Evolutionary conservation across 1,139 yeast species (phyloP).

Genomic region (Zhuliangozyma parablackwelliae): DNA sequence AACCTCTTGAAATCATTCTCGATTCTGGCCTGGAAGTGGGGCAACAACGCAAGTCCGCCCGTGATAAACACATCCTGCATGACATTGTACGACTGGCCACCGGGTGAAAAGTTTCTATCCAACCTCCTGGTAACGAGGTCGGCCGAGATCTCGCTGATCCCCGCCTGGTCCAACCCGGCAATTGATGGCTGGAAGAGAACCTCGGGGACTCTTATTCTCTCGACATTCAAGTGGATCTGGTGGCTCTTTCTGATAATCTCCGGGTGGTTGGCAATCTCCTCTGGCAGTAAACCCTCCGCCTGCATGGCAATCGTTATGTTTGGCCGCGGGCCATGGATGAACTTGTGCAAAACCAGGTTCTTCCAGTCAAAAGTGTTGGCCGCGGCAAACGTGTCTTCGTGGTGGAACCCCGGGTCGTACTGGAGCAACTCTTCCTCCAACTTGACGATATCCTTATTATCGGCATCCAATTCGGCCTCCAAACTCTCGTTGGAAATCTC

Average conservation of each 20-base stretch:
- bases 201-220: constrained; percentile 89
- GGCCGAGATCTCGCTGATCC: constrained; percentile 71
- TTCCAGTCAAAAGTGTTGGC: constrained; percentile 80
- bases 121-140: constrained; percentile 62
- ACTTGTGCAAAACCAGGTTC: constrained; percentile 73
- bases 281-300: constrained; percentile 40
- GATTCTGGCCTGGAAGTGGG: constrained; percentile 64
- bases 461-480: constrained; percentile 69
- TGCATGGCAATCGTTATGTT: constrained; percentile 40
- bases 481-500: constrained; percentile 74
- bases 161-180: constrained; percentile 95
- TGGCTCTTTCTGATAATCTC: constrained; percentile 50
- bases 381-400: constrained; percentile 77
- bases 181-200: constrained; percentile 89
- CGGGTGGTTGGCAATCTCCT: constrained; percentile 42
- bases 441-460: constrained; percentile 53
- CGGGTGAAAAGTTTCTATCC: constrained; percentile 45
- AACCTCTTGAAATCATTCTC: constrained; percentile 61
- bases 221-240: constrained; percentile 86
- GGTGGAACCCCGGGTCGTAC: constrained; percentile 78
- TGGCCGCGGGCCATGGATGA: constrained; percentile 84
- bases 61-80: constrained; percentile 69
- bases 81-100: constrained; percentile 52
- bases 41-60: constrained; percentile 76
- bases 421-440: constrained; percentile 74